These are phyloP conservation scores for Auxenochlorella pyrenoidosa DNA, from an alignment of 139 green algal species.

Conservation along the genomic window DNA sequence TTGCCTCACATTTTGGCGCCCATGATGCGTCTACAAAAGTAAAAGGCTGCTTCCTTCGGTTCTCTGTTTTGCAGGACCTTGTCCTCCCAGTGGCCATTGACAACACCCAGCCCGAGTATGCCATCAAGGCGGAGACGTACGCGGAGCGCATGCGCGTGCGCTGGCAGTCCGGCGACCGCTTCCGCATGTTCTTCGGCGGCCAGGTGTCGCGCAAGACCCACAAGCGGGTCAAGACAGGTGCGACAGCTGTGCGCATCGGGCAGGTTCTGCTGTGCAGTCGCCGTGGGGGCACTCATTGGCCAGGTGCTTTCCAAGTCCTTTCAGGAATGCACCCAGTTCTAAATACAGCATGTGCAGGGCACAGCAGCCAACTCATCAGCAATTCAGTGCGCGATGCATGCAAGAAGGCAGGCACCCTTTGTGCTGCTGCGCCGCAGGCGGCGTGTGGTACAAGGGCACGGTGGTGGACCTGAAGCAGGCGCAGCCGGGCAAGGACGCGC, in stretches of 20 bases:
- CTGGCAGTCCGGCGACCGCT: slow-evolving; percentile 76
- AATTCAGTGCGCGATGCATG: too few relatives aligned
- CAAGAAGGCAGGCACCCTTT: too few relatives aligned
- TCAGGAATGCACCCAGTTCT: too few relatives aligned
- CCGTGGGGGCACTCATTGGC: not conserved
- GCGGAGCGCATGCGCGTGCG: slow-evolving; percentile 52
- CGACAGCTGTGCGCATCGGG: not conserved
- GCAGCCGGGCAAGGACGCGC: slow-evolving; percentile 18
- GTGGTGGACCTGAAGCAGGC: slow-evolving; percentile 47
- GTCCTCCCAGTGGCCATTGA: slow-evolving; percentile 65
- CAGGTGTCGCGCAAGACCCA: slow-evolving; percentile 54
- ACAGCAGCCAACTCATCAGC: too few relatives aligned
- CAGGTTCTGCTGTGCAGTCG: not conserved
- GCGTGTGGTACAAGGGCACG: slow-evolving; percentile 77
- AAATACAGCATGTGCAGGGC: too few relatives aligned
- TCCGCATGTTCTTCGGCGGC: slow-evolving; percentile 83
- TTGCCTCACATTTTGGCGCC: too few relatives aligned
- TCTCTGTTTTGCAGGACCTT: not conserved
- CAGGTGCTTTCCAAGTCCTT: not conserved
- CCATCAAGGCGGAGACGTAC: slow-evolving; percentile 67
- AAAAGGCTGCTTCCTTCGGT: too few relatives aligned
- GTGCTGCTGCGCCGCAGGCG: slow-evolving; percentile 42
- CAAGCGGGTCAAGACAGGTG: slow-evolving; percentile 36
- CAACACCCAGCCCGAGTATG: slow-evolving; percentile 77
- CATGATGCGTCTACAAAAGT: too few relatives aligned